Percentiles rank a stretch among this genome's conserved stretches.
These are phyloP conservation scores for Ottelia alismoides DNA, from an alignment of 106 monocot genomes.

Conservation along the genomic window DNA sequence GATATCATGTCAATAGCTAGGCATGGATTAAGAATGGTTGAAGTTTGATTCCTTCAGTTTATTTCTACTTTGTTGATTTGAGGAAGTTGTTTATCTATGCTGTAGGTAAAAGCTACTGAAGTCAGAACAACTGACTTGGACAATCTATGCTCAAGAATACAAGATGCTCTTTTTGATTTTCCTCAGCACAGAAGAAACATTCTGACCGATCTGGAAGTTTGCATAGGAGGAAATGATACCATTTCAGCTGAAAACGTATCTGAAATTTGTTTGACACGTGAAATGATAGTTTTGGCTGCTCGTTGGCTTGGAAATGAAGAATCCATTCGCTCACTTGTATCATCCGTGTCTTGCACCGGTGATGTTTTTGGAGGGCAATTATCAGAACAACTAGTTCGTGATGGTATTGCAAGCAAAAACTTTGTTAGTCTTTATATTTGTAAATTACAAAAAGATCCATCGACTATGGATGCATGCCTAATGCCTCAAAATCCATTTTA, in stretches of 20 bases:
- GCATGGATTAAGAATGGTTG: no score
- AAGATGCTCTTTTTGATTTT: slow-evolving; percentile 49
- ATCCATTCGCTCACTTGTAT: slow-evolving; percentile 30
- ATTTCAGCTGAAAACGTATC: slow-evolving; percentile 35
- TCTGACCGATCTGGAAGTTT: slow-evolving; percentile 60
- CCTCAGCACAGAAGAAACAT: slow-evolving; percentile 40
- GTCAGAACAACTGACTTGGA: slow-evolving; percentile 38
- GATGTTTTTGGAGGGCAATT: slow-evolving; percentile 58
- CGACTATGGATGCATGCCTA: no score
- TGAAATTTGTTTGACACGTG: slow-evolving; percentile 60
- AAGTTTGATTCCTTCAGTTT: no score
- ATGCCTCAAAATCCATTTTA: no score
- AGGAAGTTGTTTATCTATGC: slow-evolving; percentile 2
- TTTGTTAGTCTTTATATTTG: no score
- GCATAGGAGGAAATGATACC: slow-evolving; percentile 46
- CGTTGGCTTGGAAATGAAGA: slow-evolving; percentile 54
- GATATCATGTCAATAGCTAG: no score
- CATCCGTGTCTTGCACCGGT: slow-evolving; percentile 25
- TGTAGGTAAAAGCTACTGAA: slow-evolving; percentile 68
- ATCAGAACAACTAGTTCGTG: slow-evolving; percentile 74
- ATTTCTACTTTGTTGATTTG: slow-evolving; percentile 8
- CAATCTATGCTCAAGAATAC: slow-evolving; percentile 55
- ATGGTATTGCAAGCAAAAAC: no score
- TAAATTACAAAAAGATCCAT: no score
- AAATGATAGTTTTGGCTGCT: slow-evolving; percentile 54